Conservation (phyloP, 2,329 filamentous ascomycete genomes). For the Mycocentrospora acerina region DNA sequence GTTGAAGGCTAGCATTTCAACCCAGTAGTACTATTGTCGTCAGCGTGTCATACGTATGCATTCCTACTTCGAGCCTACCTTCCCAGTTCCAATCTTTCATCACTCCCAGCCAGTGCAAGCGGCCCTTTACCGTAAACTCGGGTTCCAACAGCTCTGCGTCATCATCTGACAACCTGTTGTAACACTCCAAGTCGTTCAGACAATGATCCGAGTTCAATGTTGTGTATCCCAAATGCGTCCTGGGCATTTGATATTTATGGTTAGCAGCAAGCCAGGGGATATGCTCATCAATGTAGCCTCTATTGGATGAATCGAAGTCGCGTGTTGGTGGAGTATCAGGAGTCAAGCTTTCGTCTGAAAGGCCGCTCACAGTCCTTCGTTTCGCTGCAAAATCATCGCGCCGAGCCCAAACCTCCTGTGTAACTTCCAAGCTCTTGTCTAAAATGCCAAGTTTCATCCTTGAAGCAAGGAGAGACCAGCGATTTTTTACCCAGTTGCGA, state of each 20-base stretch:
- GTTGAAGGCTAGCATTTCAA: too few species aligned
- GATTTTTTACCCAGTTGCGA: conserved; percentile 62
- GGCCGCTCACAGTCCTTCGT: conserved; percentile 11
- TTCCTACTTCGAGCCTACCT: conserved; percentile 49
- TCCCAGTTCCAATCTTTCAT: conserved; percentile 76
- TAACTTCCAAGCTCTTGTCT: conserved; percentile 64
- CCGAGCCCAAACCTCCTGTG: conserved; percentile 66
- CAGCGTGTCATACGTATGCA: not conserved
- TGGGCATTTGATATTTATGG: conserved; percentile 26
- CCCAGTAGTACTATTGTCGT: conserved; percentile 4
- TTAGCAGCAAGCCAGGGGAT: conserved; percentile 24
- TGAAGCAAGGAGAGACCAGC: conserved; percentile 62
- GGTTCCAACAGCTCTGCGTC: conserved; percentile 51
- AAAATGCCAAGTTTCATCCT: conserved; percentile 69
- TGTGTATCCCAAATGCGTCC: conserved; percentile 3
- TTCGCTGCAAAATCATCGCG: conserved; percentile 56
- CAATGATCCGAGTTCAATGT: not conserved
- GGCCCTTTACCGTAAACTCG: conserved; percentile 65
- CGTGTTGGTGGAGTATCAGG: conserved; percentile 21
- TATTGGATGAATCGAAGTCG: conserved; percentile 19
- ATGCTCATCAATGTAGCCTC: conserved; percentile 19
- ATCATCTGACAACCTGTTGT: not conserved
- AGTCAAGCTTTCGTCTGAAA: conserved; percentile 10
- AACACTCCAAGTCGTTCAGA: too few species aligned
- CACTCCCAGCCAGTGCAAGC: conserved; percentile 68